phyloP scores from a whole-genome alignment of 2,329 filamentous ascomycete species.

The Fusarium setosum region DNA sequence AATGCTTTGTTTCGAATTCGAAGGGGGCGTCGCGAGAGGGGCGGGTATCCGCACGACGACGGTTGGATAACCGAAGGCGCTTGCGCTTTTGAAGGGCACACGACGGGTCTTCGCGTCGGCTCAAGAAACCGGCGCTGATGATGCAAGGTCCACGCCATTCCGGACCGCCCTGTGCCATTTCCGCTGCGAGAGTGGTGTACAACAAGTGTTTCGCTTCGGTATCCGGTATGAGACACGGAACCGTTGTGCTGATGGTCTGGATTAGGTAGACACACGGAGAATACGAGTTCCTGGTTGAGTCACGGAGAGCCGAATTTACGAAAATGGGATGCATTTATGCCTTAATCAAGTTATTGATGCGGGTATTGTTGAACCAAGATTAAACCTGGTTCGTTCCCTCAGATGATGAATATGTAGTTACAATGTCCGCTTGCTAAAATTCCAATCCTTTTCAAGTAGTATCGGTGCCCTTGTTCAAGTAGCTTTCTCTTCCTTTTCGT shows the following conservation, averaged over 20 bases:
- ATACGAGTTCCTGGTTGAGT: constrained; percentile 40
- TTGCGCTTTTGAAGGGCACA: constrained; percentile 33
- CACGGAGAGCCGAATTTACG: constrained; percentile 9
- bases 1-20: constrained; percentile 41
- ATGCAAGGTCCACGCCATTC: constrained; percentile 25
- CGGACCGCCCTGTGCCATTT: constrained; percentile 29
- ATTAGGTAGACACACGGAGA: constrained; percentile 45
- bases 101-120: constrained; percentile 24
- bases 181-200: constrained; percentile 39
- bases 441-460: background rate
- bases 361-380: constrained; percentile 15
- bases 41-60: constrained; percentile 33
- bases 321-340: constrained; percentile 8
- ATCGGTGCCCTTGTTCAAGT: background rate
- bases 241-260: constrained; percentile 43
- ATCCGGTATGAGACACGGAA: constrained; percentile 36
- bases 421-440: background rate
- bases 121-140: constrained; percentile 18
- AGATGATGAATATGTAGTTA: background rate
- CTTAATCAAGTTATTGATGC: constrained; percentile 6
- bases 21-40: constrained; percentile 37
- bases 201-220: constrained; percentile 39
- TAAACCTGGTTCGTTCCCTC: constrained; percentile 9
- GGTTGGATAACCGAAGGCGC: constrained; percentile 42
- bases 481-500: background rate